Evolutionary conservation across 192 early-diverging fungal genomes (phyloP).

Genomic region (Podochytrium sp.): DNA sequence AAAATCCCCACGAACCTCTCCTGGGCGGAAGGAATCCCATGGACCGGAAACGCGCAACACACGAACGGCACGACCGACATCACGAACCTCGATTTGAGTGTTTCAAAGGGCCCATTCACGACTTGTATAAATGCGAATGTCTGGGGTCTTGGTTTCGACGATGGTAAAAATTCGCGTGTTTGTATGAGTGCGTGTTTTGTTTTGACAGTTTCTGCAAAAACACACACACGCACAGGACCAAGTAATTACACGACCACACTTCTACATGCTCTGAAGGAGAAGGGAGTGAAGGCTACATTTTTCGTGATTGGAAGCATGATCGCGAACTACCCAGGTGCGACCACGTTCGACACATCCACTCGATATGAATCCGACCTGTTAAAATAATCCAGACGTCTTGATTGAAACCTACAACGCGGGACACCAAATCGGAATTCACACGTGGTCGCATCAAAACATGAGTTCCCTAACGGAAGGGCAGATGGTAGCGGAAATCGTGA

Average conservation of each 20-base stretch:
- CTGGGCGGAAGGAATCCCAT: neutral
- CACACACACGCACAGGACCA: neutral
- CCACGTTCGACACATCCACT: too few relatives aligned
- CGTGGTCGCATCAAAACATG: neutral
- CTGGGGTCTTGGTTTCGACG: neutral
- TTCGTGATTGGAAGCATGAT: constrained; percentile 64
- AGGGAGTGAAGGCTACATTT: constrained; percentile 68
- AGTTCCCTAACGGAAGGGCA: neutral
- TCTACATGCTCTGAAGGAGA: constrained; percentile 36
- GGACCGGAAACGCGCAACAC: neutral
- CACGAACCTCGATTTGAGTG: too few relatives aligned
- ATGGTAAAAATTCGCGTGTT: neutral
- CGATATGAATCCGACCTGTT: too few relatives aligned
- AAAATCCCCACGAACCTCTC: neutral
- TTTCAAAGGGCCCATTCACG: neutral
- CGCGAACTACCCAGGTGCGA: too few relatives aligned
- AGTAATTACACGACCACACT: neutral
- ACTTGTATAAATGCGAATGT: too few relatives aligned
- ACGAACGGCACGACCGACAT: neutral
- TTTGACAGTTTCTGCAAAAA: neutral
- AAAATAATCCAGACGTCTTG: constrained; percentile 52
- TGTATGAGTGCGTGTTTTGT: too few relatives aligned
- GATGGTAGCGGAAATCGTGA: constrained; percentile 4
- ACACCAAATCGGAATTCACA: constrained; percentile 53
- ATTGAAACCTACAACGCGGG: constrained; percentile 54